These are phyloP conservation scores for Neotropicomus parvogracilis DNA, from an alignment of 1,284 basidiomycete species.

Conservation along the genomic window DNA sequence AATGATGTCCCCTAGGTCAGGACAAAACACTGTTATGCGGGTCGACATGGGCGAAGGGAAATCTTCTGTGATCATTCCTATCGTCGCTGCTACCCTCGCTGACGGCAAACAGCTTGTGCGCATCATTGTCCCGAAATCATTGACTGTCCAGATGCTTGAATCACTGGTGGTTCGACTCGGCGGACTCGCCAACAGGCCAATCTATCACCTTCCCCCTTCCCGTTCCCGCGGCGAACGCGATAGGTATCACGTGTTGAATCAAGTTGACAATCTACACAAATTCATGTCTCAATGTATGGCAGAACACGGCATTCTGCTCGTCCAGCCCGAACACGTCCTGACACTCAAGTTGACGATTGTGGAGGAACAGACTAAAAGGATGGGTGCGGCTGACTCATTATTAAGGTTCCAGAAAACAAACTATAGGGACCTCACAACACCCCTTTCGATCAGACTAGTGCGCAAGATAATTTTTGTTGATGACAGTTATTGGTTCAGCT, in stretches of 20 bases:
- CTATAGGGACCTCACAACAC: too few relatives aligned
- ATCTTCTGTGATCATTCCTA: slow-evolving; percentile 3
- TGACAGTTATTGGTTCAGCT: too few relatives aligned
- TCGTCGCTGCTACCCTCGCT: neutral
- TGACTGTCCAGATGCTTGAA: neutral
- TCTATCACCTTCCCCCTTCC: neutral
- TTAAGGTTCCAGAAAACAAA: too few relatives aligned
- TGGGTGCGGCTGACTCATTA: too few relatives aligned
- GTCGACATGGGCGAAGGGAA: slow-evolving; percentile 1
- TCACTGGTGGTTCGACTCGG: neutral
- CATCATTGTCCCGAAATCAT: neutral
- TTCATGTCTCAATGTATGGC: neutral
- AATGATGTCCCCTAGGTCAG: neutral
- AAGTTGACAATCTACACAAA: neutral
- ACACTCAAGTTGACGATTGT: neutral
- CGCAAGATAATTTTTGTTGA: too few relatives aligned
- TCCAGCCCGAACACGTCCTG: neutral
- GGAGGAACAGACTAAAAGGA: neutral
- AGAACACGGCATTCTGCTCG: neutral
- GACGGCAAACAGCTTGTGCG: neutral
- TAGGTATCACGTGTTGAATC: neutral
- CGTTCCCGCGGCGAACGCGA: too few relatives aligned
- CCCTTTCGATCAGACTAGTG: too few relatives aligned
- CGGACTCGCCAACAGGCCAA: neutral
- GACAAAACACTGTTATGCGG: neutral